phyloP scores from a whole-genome alignment of 495 filamentous ascomycete species.

The Apiosordaria backusii region DNA sequence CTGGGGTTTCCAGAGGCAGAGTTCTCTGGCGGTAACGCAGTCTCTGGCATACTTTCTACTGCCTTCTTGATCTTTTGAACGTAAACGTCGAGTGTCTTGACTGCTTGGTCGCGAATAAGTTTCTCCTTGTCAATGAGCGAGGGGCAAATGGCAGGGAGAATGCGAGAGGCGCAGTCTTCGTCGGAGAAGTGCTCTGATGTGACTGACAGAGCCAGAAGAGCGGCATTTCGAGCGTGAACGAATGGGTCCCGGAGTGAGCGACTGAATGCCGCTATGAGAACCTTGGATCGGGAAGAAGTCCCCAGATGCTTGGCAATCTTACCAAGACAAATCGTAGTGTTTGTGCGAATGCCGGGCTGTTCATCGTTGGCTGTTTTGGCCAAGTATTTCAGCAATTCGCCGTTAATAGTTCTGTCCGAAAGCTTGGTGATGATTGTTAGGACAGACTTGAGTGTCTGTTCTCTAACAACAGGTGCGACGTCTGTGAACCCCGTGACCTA shows the following conservation, averaged over 20 bases:
- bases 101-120: constrained; percentile 84
- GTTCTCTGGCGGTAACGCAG: constrained; percentile 51
- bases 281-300: constrained; percentile 73
- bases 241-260: constrained; percentile 90
- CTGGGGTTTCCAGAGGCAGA: constrained; percentile 53
- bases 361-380: constrained; percentile 97
- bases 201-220: constrained; percentile 76
- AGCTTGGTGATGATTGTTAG: constrained; percentile 81
- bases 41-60: constrained; percentile 74
- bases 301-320: constrained; percentile 91
- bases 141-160: constrained; percentile 81
- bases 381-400: constrained; percentile 83
- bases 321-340: constrained; percentile 94
- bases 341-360: constrained; percentile 94
- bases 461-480: constrained; percentile 81
- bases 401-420: constrained; percentile 88
- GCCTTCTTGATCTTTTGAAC: constrained; percentile 78
- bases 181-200: constrained; percentile 84
- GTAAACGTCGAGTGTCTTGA: constrained; percentile 87
- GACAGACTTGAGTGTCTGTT: constrained; percentile 93
- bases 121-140: constrained; percentile 82
- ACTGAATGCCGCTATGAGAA: constrained; percentile 86
- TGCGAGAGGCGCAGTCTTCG: constrained; percentile 79
- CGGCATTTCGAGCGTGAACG: constrained; percentile 84
- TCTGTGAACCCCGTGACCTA: constrained; percentile 88